These are phyloP conservation scores for Phlegmacium glaucopus DNA, from an alignment of 768 basidiomycete species.

Conservation along the genomic window DNA sequence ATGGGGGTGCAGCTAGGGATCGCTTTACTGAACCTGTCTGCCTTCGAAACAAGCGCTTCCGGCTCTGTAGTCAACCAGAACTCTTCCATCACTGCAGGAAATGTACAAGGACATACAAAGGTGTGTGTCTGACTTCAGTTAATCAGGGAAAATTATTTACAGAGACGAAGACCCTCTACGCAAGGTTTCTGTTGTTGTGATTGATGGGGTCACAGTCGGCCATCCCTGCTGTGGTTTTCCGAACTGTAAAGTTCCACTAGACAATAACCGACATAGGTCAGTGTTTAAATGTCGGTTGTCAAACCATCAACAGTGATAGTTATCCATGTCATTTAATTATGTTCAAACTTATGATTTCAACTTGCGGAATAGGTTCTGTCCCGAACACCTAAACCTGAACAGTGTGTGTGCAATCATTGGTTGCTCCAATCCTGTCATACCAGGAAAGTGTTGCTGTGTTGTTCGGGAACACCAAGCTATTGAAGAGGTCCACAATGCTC, in stretches of 20 bases:
- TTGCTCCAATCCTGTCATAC: no score
- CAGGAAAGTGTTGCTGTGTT: no score
- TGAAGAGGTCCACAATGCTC: conserved; percentile 1
- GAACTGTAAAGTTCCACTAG: conserved; percentile 9
- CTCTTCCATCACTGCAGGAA: background rate
- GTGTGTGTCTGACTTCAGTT: background rate
- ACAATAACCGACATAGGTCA: no score
- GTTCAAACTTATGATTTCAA: no score
- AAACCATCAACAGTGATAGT: no score
- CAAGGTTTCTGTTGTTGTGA: conserved; percentile 7
- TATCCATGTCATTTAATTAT: no score
- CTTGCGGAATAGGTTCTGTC: no score
- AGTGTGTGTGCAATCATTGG: no score
- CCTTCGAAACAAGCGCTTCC: background rate
- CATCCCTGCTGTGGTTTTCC: conserved; percentile 9
- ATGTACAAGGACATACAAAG: background rate
- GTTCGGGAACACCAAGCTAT: conserved; percentile 8
- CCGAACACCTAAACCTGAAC: no score
- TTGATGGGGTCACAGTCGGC: conserved; percentile 12
- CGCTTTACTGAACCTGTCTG: background rate
- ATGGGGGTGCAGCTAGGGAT: background rate
- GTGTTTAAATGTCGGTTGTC: no score
- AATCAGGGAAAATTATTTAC: background rate
- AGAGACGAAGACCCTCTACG: background rate
- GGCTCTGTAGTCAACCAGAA: background rate